phyloP scores from a whole-genome alignment of 805 yeast species.

The Dipodascopsis uninucleata region DNA sequence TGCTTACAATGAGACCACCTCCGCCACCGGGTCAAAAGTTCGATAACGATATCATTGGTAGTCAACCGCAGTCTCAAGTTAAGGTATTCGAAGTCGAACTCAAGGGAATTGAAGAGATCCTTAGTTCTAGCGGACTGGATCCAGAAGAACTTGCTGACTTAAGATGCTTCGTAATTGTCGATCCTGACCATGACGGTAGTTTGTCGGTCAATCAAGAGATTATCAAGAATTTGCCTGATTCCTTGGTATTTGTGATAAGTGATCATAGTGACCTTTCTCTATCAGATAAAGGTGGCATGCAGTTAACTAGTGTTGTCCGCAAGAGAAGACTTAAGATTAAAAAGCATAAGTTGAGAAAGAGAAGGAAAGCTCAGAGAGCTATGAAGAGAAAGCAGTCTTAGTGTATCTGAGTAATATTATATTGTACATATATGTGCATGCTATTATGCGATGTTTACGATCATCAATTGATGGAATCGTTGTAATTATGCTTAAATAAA shows the following conservation, averaged over 20 bases:
- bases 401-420: constrained; percentile 14
- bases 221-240: too few species aligned
- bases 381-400: constrained; percentile 37
- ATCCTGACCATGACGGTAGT: not conserved
- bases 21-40: constrained; percentile 15
- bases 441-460: not conserved
- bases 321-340: constrained; percentile 90
- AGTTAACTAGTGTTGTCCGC: constrained; percentile 40
- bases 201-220: too few species aligned
- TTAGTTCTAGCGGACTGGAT: too few species aligned
- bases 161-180: not conserved
- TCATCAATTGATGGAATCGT: too few species aligned
- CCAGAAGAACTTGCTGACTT: not conserved
- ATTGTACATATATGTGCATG: not conserved
- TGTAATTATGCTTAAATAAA: too few species aligned
- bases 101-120: too few species aligned
- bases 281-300: constrained; percentile 13
- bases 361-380: constrained; percentile 84
- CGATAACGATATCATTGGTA: not conserved
- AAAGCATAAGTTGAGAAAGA: constrained; percentile 93
- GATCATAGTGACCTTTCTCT: constrained; percentile 3
- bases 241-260: too few species aligned
- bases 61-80: too few species aligned
- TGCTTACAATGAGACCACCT: constrained; percentile 21
- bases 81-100: constrained; percentile 16